phyloP scores from a whole-genome alignment of 768 basidiomycete genomes.

The Coprinopsis sp. region DNA sequence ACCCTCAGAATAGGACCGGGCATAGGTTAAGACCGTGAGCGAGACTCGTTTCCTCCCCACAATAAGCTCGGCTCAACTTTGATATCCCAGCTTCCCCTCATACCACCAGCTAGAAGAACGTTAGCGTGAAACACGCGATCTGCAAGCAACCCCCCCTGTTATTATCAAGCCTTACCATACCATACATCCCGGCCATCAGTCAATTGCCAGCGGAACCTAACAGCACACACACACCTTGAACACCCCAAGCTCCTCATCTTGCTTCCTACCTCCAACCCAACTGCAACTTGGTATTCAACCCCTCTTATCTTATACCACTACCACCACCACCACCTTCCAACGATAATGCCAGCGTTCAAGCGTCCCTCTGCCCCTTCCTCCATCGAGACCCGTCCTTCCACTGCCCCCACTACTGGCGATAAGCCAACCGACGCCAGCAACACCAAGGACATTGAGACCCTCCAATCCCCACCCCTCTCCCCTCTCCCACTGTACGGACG shows the following conservation, averaged over 20 bases:
- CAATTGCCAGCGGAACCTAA: too few relatives aligned
- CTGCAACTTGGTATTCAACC: too few relatives aligned
- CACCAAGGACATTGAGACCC: not conserved
- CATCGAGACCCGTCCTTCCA: conserved; percentile 30
- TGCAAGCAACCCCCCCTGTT: too few relatives aligned
- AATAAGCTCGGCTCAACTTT: too few relatives aligned
- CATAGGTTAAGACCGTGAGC: not conserved
- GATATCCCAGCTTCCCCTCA: too few relatives aligned
- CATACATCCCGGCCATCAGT: too few relatives aligned
- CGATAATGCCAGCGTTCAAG: conserved; percentile 2
- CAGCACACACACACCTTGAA: too few relatives aligned
- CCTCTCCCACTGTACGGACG: conserved; percentile 5
- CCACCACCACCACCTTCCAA: not conserved
- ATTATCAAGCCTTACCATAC: too few relatives aligned
- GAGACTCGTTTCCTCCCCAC: not conserved
- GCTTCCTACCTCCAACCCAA: too few relatives aligned
- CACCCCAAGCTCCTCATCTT: too few relatives aligned
- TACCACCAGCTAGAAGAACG: too few relatives aligned
- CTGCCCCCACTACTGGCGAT: not conserved
- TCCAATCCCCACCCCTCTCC: conserved; percentile 1
- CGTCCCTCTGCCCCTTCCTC: not conserved
- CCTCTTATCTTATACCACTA: not conserved
- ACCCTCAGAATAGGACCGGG: not conserved
- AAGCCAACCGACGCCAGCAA: not conserved
- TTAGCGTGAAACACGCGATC: too few relatives aligned